Evolutionary conservation across 805 yeast species (phyloP).

Genomic region (Pachysolen tannophilus): DNA sequence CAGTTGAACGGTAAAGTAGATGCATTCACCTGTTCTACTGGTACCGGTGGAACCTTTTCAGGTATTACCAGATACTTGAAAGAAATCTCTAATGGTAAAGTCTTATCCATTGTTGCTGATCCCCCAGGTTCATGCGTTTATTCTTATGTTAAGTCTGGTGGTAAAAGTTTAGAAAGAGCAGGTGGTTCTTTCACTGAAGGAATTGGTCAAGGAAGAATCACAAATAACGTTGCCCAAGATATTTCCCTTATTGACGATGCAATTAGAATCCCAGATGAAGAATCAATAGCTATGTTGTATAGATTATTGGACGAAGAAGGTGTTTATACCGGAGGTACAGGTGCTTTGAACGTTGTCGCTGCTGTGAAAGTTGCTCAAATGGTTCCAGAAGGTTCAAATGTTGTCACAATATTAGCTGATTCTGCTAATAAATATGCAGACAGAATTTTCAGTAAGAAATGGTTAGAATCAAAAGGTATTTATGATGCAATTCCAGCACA

Average conservation of each 20-base stretch:
- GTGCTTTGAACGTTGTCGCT: slow-evolving; percentile 86
- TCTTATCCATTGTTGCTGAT: slow-evolving; percentile 71
- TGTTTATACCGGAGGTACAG: slow-evolving; percentile 82
- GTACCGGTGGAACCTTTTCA: slow-evolving; percentile 90
- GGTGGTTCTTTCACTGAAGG: slow-evolving; percentile 95
- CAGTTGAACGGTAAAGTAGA: slow-evolving; percentile 73
- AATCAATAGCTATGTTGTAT: slow-evolving; percentile 78
- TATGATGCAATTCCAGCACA: slow-evolving; percentile 61
- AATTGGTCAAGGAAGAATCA: slow-evolving; percentile 91
- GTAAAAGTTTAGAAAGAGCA: slow-evolving; percentile 56
- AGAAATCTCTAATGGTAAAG: slow-evolving; percentile 51
- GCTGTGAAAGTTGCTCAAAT: slow-evolving; percentile 69
- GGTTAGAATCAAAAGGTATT: slow-evolving; percentile 68
- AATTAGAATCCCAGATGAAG: slow-evolving; percentile 66
- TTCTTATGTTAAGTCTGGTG: slow-evolving; percentile 66
- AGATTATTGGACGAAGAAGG: slow-evolving; percentile 85
- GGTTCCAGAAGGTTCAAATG: slow-evolving; percentile 72
- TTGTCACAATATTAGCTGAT: slow-evolving; percentile 86
- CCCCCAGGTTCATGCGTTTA: slow-evolving; percentile 90
- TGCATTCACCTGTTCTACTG: slow-evolving; percentile 86
- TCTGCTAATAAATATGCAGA: slow-evolving; percentile 87
- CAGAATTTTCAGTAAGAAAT: slow-evolving; percentile 64
- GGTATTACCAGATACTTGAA: slow-evolving; percentile 78
- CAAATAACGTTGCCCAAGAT: slow-evolving; percentile 72
- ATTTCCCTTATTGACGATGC: slow-evolving; percentile 75